Conservation (phyloP, 108 stramenopile species). For the Ochromonas danica region DNA sequence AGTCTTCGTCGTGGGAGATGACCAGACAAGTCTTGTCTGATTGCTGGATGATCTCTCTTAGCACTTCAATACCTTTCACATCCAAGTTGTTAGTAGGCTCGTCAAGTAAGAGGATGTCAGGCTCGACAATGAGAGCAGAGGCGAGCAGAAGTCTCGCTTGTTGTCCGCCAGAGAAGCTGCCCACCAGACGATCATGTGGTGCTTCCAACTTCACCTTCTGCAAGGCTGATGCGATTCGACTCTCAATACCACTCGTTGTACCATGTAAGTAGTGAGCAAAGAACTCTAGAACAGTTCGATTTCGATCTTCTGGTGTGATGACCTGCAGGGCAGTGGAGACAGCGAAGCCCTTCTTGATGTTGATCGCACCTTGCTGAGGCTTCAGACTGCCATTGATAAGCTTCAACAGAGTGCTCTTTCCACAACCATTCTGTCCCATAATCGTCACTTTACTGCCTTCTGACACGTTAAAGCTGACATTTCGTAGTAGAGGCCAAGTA, state of each 20-base stretch:
- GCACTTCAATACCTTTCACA: slow-evolving; percentile 17
- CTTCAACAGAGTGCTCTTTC: slow-evolving; percentile 27
- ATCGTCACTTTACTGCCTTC: slow-evolving; percentile 24
- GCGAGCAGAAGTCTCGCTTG: slow-evolving; percentile 25
- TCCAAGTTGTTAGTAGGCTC: slow-evolving; percentile 34
- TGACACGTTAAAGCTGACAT: neutral
- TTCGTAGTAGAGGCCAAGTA: neutral
- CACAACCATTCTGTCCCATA: slow-evolving; percentile 34
- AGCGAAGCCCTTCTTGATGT: neutral
- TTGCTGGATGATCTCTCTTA: neutral
- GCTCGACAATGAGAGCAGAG: slow-evolving; percentile 7
- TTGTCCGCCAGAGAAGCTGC: slow-evolving; percentile 33
- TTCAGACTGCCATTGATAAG: slow-evolving; percentile 2
- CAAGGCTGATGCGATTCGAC: neutral
- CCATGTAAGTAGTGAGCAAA: neutral
- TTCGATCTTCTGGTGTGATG: slow-evolving; percentile 2
- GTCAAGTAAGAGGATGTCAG: slow-evolving; percentile 25
- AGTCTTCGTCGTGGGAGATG: slow-evolving; percentile 38
- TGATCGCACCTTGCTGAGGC: neutral
- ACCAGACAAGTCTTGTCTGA: slow-evolving; percentile 19
- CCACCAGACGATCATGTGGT: slow-evolving; percentile 5
- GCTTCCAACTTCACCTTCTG: slow-evolving; percentile 5
- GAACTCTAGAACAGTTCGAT: slow-evolving; percentile 17
- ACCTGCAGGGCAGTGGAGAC: slow-evolving; percentile 27
- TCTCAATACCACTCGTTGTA: neutral